Conservation (phyloP, 805 yeast genomes). For the Kregervanrija pseudodelftensis region DNA sequence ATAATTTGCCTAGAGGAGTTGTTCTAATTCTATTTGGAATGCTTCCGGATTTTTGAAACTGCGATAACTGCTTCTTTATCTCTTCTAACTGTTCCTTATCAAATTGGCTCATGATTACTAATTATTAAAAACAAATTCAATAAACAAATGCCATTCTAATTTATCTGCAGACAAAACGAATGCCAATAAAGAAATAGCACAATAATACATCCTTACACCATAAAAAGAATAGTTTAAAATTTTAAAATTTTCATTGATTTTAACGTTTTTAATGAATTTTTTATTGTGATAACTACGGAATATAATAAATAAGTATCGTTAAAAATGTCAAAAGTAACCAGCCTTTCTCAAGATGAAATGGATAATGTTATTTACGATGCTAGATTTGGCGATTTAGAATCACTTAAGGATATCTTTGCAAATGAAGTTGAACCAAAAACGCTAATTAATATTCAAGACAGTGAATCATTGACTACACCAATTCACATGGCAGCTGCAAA, state of each 20-base stretch:
- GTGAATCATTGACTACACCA: conserved; percentile 61
- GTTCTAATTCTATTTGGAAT: conserved; percentile 20
- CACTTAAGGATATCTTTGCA: conserved; percentile 59
- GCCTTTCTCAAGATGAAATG: conserved; percentile 63
- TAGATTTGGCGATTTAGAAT: conserved; percentile 80
- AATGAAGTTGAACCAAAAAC: conserved; percentile 41
- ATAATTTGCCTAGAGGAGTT: conserved; percentile 27
- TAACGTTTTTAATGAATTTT: neutral
- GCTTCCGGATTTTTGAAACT: conserved; percentile 18
- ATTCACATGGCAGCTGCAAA: conserved; percentile 95
- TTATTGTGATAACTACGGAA: neutral
- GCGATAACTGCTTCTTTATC: conserved; percentile 17
- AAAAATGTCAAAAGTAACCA: conserved; percentile 21
- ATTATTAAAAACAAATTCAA: neutral
- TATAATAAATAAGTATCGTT: neutral
- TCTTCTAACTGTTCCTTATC: conserved; percentile 9
- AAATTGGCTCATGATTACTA: neutral
- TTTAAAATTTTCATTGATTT: conserved; percentile 1
- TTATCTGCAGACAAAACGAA: neutral
- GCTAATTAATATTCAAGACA: conserved; percentile 48
- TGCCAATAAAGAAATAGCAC: neutral
- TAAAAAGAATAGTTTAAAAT: neutral
- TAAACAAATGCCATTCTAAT: neutral
- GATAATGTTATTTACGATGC: conserved; percentile 80
- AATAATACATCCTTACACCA: too few species aligned